Evolutionary conservation across 176 grass and related monocot genomes (phyloP).

Genomic region (Rhynchospora tenuis): DNA sequence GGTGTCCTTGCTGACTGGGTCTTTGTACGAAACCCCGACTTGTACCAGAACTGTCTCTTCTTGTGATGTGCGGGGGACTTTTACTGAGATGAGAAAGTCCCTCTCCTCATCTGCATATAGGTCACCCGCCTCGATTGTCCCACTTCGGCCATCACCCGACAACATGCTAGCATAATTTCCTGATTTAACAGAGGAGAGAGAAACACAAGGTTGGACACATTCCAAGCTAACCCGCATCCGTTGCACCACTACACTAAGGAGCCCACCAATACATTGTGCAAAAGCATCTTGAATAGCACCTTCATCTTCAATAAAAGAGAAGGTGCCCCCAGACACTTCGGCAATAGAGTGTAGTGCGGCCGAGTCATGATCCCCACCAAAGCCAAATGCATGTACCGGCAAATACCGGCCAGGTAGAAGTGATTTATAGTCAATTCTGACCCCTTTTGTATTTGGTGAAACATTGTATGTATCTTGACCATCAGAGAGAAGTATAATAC

Average conservation of each 20-base stretch:
- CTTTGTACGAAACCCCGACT: conserved; percentile 61
- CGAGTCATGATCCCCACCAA: conserved; percentile 81
- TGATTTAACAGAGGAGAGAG: conserved; percentile 64
- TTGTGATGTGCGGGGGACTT: conserved; percentile 32
- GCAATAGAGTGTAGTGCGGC: conserved; percentile 66
- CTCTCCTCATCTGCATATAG: conserved; percentile 94
- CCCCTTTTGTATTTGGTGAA: conserved; percentile 43
- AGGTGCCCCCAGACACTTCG: conserved; percentile 84
- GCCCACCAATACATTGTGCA: conserved; percentile 94
- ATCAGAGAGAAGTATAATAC: conserved; percentile 90
- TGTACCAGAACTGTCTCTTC: conserved; percentile 46
- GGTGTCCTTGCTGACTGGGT: conserved; percentile 56
- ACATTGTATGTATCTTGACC: conserved; percentile 80
- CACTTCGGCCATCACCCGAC: conserved; percentile 47
- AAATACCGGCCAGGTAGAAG: conserved; percentile 53
- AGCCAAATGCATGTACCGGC: conserved; percentile 85
- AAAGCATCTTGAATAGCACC: conserved; percentile 93
- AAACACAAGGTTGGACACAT: conserved; percentile 54
- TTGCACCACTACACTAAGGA: conserved; percentile 76
- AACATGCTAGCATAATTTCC: conserved; percentile 63
- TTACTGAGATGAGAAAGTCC: conserved; percentile 59
- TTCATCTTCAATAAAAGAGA: conserved; percentile 96
- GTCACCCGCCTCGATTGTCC: conserved; percentile 57
- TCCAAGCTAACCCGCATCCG: conserved; percentile 53
- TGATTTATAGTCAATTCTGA: conserved; percentile 31